These are phyloP conservation scores for Tardiomyces blankii DNA, from an alignment of 1,139 yeast genomes.

Conservation along the genomic window DNA sequence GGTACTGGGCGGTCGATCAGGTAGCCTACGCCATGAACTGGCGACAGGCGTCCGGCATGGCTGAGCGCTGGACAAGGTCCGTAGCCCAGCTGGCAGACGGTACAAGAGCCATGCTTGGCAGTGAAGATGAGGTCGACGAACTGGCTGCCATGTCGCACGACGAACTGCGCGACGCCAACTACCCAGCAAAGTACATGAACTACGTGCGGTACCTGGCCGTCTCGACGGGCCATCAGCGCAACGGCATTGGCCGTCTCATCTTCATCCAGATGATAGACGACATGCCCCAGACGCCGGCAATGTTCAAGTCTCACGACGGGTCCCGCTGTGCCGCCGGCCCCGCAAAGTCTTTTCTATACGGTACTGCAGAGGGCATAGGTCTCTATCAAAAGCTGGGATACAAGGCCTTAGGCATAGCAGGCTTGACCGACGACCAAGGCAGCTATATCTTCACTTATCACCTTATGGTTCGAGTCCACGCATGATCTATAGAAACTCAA, in stretches of 20 bases:
- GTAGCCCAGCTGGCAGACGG: neutral
- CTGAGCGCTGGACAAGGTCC: neutral
- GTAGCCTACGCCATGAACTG: neutral
- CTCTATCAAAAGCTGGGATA: constrained; percentile 10
- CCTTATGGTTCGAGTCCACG: too few relatives aligned
- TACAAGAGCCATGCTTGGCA: constrained; percentile 3
- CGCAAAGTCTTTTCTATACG: constrained; percentile 7
- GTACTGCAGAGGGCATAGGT: constrained; percentile 7
- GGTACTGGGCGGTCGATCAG: neutral
- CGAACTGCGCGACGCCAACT: neutral
- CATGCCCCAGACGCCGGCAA: neutral
- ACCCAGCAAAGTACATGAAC: neutral
- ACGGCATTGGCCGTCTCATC: neutral
- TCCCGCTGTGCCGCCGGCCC: constrained; percentile 8
- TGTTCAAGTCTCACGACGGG: neutral
- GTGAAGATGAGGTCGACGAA: constrained; percentile 4
- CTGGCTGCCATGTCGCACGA: neutral
- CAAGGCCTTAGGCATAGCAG: neutral
- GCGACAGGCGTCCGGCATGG: neutral
- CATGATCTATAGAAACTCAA: too few relatives aligned
- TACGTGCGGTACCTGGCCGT: neutral
- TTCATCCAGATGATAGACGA: neutral
- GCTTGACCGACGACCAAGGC: too few relatives aligned
- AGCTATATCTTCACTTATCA: too few relatives aligned
- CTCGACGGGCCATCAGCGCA: neutral